A percentile compares a stretch with the other conserved stretches of the same genome.
phyloP scores from a whole-genome alignment of 371 early-diverging fungal genomes.

The Gilbertella persicaria region DNA sequence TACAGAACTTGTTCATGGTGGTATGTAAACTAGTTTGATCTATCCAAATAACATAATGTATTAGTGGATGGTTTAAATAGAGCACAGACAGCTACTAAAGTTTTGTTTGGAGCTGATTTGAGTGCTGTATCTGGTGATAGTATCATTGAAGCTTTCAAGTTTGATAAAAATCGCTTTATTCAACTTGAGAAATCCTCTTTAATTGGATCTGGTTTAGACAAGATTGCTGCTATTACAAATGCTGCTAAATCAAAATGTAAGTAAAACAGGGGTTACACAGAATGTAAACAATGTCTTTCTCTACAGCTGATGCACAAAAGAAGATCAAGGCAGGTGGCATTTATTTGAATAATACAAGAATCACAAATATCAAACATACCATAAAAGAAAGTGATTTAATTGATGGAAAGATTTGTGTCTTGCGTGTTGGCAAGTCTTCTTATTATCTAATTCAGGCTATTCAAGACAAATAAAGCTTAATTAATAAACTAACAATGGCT shows the following conservation, averaged over 20 bases:
- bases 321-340: conserved; percentile 75
- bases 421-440: conserved; percentile 65
- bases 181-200: conserved; percentile 40
- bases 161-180: conserved; percentile 61
- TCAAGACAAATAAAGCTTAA: conserved; percentile 12
- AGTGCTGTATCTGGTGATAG: conserved; percentile 51
- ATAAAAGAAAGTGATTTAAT: conserved; percentile 54
- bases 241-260: conserved; percentile 73
- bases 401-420: conserved; percentile 53
- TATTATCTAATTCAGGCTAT: conserved; percentile 51
- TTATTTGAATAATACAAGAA: conserved; percentile 70
- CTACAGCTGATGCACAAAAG: conserved; percentile 70
- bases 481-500: too few species aligned
- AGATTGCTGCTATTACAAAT: conserved; percentile 61
- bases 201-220: conserved; percentile 52
- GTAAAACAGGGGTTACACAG: conserved; percentile 4
- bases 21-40: conserved; percentile 32
- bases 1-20: conserved; percentile 90
- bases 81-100: conserved; percentile 69
- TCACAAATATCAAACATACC: conserved; percentile 45
- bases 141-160: conserved; percentile 71
- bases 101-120: conserved; percentile 67
- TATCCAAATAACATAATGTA: too few species aligned
- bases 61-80: conserved; percentile 59
- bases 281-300: not conserved